Conservation (phyloP, 2,329 filamentous ascomycete species). For the Fusarium begoniae region DNA sequence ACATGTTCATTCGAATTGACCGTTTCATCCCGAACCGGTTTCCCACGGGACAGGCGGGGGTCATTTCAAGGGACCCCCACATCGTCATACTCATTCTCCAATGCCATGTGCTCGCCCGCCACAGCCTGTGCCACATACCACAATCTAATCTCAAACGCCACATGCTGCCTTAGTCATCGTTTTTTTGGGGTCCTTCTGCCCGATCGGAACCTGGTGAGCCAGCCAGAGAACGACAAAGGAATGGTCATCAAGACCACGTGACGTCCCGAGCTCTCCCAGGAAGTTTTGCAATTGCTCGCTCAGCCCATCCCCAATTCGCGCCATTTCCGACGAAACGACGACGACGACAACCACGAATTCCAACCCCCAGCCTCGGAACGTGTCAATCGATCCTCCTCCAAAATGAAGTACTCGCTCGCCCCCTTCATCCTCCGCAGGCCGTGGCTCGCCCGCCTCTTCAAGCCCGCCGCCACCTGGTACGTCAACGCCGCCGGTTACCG, state of each 20-base stretch:
- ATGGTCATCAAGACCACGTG: constrained; percentile 49
- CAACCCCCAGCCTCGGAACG: constrained; percentile 29
- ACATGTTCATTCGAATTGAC: constrained; percentile 14
- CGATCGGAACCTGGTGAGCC: constrained; percentile 10
- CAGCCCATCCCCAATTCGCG: constrained; percentile 50
- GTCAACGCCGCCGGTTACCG: constrained; percentile 89
- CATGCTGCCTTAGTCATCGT: neutral
- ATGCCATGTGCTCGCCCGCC: neutral
- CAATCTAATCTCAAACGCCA: neutral
- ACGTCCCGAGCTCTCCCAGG: constrained; percentile 45
- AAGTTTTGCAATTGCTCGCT: constrained; percentile 43
- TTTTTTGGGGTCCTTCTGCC: constrained; percentile 18
- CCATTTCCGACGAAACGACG: constrained; percentile 43
- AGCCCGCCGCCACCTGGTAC: constrained; percentile 90
- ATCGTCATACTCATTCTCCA: constrained; percentile 5
- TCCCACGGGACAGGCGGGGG: constrained; percentile 31
- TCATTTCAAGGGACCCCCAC: constrained; percentile 32
- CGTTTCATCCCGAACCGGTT: constrained; percentile 40
- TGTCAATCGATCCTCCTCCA: constrained; percentile 46
- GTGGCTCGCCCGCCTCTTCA: constrained; percentile 80
- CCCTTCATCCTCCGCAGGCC: constrained; percentile 84
- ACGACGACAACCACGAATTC: constrained; percentile 36
- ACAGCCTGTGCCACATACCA: neutral
- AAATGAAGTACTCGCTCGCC: constrained; percentile 77
- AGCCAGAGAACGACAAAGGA: constrained; percentile 37